Conservation (phyloP, 257 asterid species). For the Paraleonurus japonicus region DNA sequence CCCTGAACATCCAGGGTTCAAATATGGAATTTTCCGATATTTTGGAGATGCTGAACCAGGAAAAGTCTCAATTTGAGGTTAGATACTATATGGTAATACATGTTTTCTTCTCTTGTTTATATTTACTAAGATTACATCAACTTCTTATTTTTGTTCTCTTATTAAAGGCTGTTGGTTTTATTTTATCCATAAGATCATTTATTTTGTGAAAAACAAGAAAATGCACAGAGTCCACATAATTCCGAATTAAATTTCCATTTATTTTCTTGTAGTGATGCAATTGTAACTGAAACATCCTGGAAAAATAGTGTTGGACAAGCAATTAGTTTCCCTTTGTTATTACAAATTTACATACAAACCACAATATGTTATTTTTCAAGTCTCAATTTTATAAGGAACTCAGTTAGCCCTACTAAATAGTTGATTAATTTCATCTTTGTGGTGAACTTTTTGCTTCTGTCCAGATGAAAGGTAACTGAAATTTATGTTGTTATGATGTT, state of each 20-base stretch:
- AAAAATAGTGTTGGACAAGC: background rate
- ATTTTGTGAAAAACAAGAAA: background rate
- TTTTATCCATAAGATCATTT: background rate
- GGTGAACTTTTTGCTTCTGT: background rate
- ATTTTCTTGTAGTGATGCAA: conserved; percentile 4
- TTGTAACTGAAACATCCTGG: background rate
- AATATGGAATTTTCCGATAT: conserved; percentile 59
- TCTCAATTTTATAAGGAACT: background rate
- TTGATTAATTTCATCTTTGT: background rate
- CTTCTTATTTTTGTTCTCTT: background rate
- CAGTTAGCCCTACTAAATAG: background rate
- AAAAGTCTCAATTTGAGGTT: conserved; percentile 83
- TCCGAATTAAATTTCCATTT: background rate
- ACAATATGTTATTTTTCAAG: background rate
- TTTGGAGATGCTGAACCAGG: conserved; percentile 70
- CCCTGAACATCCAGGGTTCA: conserved; percentile 63
- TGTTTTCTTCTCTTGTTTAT: background rate
- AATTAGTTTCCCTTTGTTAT: conserved; percentile 10
- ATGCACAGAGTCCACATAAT: background rate
- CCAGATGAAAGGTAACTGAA: background rate
- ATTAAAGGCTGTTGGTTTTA: conserved; percentile 1
- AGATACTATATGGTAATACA: conserved; percentile 23
- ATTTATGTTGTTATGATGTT: background rate
- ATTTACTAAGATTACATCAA: background rate
- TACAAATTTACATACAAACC: background rate